Evolutionary conservation across 176 grass and related monocot species (phyloP), one percentile per base, ranked within the genome.

Genomic region (Carex cristatella): DNA sequence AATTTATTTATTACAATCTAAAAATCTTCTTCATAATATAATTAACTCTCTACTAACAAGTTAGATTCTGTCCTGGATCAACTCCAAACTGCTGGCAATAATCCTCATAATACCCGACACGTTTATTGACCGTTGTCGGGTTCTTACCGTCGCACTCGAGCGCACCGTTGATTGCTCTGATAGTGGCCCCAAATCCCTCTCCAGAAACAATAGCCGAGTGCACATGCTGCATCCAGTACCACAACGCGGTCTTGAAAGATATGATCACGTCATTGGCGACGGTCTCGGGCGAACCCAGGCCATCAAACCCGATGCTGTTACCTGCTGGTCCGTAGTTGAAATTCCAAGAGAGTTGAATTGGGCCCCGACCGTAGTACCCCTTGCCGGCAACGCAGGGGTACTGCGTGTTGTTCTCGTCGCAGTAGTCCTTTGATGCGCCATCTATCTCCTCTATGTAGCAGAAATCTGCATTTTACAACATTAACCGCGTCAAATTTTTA

Each of bases 361-460:
- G 92, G 2, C 91, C 91, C 0, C 95, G 91, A 5, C 95, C 95
- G 69, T 93, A 93, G 95, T 98, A 98, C 0, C 89, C 88, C 44
- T 94, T 92, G 12, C 92, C 95, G 2, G 32, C 59, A 57, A 83
- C 66, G 83, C 95, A 98, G 1, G 92, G 91, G 58, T 86, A 97
- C 57, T 93, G 42, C 5, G 89, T 78, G 84, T 84, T 82, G 0
- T 0, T 84, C 69, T 56, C 0, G 56, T 97, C 92, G 54, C 94
- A 97, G 88, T 97, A 97, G 90, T 97, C 55, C 89, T 89, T 98
- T 13, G 83, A 90, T 3, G 91, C 56, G 1, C 95, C 93, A 53
- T 98, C 0, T 70, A 98, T 98, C 86, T 98, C 93, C 27, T 98
- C 90, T 68, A 98, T 90, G 88, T 98, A 98, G 86, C 95, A 98